phyloP scores from a whole-genome alignment of 2,329 filamentous ascomycete species.

The Pyrenophora tritici-repentis region DNA sequence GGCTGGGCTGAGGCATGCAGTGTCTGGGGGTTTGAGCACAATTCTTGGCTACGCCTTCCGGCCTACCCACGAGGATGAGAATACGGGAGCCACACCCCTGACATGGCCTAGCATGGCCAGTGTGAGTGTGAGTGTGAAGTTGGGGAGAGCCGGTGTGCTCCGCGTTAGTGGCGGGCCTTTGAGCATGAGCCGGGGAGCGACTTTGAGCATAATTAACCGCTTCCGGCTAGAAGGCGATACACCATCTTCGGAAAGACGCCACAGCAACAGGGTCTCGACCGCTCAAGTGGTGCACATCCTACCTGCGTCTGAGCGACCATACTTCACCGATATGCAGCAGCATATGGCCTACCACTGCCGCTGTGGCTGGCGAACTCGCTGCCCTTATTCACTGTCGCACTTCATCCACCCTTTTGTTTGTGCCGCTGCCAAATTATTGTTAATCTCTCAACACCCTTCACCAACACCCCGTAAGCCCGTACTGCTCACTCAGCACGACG shows the following conservation, averaged over 20 bases:
- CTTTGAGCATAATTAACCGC: conserved; percentile 38
- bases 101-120: conserved; percentile 8
- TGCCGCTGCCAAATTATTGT: neutral
- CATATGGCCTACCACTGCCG: conserved; percentile 16
- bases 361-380: too few relatives aligned
- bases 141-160: too few relatives aligned
- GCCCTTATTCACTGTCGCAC: neutral
- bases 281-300: conserved; percentile 8
- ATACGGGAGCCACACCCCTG: conserved; percentile 8
- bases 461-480: neutral
- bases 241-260: conserved; percentile 14
- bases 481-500: neutral
- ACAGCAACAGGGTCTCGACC: conserved; percentile 14
- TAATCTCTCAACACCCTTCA: neutral
- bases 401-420: neutral
- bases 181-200: conserved; percentile 27
- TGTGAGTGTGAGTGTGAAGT: too few relatives aligned
- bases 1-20: conserved; percentile 40
- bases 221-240: conserved; percentile 26
- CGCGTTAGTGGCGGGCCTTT: conserved; percentile 3
- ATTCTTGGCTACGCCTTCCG: conserved; percentile 2
- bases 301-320: conserved; percentile 15
- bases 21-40: conserved; percentile 24
- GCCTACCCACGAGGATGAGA: conserved; percentile 1
- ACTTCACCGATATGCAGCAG: conserved; percentile 17